phyloP scores from a whole-genome alignment of 805 yeast genomes.

The Pichia pseudocactophila region DNA sequence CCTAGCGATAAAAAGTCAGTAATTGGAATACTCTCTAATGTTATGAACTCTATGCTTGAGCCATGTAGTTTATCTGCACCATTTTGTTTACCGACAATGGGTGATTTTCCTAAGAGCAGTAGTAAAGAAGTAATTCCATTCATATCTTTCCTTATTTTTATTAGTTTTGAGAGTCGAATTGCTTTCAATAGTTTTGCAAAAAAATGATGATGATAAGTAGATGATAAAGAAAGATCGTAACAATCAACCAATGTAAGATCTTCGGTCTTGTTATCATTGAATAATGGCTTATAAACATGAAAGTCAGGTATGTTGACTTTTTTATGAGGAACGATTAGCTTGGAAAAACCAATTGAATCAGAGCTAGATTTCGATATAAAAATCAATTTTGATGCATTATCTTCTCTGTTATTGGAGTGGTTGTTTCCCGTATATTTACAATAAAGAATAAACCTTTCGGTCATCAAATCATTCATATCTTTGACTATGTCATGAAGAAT shows the following conservation, averaged over 20 bases:
- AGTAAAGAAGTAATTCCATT: conserved; percentile 33
- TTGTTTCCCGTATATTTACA: conserved; percentile 24
- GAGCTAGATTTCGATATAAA: conserved; percentile 53
- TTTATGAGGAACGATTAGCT: conserved; percentile 57
- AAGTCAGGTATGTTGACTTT: conserved; percentile 55
- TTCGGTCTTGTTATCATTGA: conserved; percentile 1
- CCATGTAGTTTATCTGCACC: conserved; percentile 15
- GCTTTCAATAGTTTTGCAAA: conserved; percentile 43
- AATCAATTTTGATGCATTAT: conserved; percentile 31
- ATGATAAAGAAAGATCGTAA: conserved; percentile 27
- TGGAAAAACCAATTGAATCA: conserved; percentile 58
- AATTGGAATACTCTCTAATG: conserved; percentile 21
- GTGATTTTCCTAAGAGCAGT: conserved; percentile 17
- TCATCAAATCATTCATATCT: conserved; percentile 47
- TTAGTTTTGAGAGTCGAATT: conserved; percentile 40
- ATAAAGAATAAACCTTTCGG: conserved; percentile 42
- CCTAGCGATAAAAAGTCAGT: conserved; percentile 14
- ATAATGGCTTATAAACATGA: conserved; percentile 26
- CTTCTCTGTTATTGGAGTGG: not conserved
- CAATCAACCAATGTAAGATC: conserved; percentile 3
- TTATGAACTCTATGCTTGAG: conserved; percentile 25
- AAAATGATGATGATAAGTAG: conserved; percentile 41
- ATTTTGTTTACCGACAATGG: no score
- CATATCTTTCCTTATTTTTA: conserved; percentile 46
- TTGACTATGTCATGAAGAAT: conserved; percentile 44